Base-by-base conservation (phyloP, 2,329 filamentous ascomycete species). In the Verticillium zaregamsianum region DNA sequence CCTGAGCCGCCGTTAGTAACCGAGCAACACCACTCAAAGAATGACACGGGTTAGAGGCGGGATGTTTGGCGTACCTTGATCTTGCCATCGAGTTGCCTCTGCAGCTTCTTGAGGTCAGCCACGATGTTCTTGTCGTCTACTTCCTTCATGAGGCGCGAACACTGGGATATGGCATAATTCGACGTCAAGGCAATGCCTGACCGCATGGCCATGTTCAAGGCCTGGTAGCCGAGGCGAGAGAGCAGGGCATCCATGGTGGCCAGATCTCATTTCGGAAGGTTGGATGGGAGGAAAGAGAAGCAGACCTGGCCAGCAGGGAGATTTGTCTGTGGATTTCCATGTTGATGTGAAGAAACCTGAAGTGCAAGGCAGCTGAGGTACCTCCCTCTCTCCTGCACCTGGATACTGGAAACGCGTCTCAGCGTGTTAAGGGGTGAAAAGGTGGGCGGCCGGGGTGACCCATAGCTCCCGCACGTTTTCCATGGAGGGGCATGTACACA, bases 151-250 rank as follows among this genome's bases (percentile, higher is more conserved):
- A 97, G 79, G 52, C 90, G 86, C 1, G 89, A 87, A 62, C 90
- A 93, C 75, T 97, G 92, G 62, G 86, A 86, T 65, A 97, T 82
- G n/a, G 93, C 91, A 77, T 93, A 96, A 45, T 84, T 87, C 59
- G 92, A 92, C 2, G 93, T 97, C 66, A 97, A 84, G 57, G 90
- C 87, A 67, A 98, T 89, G 58, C 93, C 93, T 20, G 92, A 93
- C 58, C 91, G 83, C 69, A 97, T 93, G 72, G 93, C 93, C 84
- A 95, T 96, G 78, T 92, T 96, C 84, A 96, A 89, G 58, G 92
- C 91, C 78, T 96, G 92, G 57, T 80, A 74, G 64, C 83, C 83
- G 62, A 87, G 72, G 55, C 77, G 74, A 58, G 80, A 70, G 62
- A 87, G 75, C 64, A 87, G 80, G 60, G 81, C 81, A 73, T 96